Evolutionary conservation across 805 yeast species (phyloP).

Genomic region (Ogataea methylovora): DNA sequence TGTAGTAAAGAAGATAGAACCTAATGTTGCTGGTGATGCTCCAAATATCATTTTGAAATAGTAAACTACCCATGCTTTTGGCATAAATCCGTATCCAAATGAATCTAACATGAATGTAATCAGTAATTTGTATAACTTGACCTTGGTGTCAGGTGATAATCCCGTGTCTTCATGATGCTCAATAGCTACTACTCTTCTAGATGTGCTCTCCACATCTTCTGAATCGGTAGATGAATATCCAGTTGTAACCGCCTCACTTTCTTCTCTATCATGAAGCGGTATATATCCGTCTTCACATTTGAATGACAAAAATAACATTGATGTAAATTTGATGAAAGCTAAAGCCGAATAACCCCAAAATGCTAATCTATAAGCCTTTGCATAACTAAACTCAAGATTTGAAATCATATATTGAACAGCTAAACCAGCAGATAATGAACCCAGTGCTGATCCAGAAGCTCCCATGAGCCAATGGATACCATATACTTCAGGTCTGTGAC

Average conservation of each 20-base stretch:
- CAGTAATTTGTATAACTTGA: slow-evolving; percentile 40
- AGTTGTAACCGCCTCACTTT: slow-evolving; percentile 11
- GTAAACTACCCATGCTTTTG: slow-evolving; percentile 81
- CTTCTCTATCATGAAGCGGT: slow-evolving; percentile 17
- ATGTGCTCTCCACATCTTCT: background rate
- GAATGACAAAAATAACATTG: slow-evolving; percentile 43
- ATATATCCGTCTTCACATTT: slow-evolving; percentile 40
- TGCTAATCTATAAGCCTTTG: slow-evolving; percentile 46
- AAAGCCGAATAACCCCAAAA: slow-evolving; percentile 50
- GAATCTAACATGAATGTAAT: slow-evolving; percentile 77
- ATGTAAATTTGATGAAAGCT: slow-evolving; percentile 43
- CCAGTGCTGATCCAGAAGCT: slow-evolving; percentile 67
- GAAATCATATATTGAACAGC: slow-evolving; percentile 39
- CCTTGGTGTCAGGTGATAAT: slow-evolving; percentile 34
- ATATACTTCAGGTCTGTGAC: slow-evolving; percentile 62
- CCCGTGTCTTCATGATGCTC: slow-evolving; percentile 23
- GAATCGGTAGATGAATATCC: background rate
- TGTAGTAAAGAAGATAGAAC: slow-evolving; percentile 58
- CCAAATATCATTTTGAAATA: slow-evolving; percentile 57
- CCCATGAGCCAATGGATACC: slow-evolving; percentile 68
- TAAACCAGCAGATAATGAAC: slow-evolving; percentile 58
- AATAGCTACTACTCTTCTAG: slow-evolving; percentile 3
- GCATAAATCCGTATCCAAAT: slow-evolving; percentile 83
- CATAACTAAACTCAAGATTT: slow-evolving; percentile 21
- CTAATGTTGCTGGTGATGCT: slow-evolving; percentile 51